Evolutionary conservation across 176 grass and related monocot genomes (phyloP), one percentile per base, ranked within the genome.

Genomic region (Oryza brachyantha): DNA sequence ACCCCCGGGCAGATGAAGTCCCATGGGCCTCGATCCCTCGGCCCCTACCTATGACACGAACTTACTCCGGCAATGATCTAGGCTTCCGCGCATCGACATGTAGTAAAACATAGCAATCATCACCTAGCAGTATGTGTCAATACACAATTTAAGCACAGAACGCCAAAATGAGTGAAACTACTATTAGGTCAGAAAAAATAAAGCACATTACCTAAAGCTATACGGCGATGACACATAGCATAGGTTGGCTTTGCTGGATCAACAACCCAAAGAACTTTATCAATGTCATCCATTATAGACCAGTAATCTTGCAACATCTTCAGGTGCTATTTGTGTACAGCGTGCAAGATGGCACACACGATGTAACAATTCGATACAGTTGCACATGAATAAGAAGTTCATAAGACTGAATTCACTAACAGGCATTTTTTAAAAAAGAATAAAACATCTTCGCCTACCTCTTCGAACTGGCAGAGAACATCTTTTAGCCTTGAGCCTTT

Each of bases 221-320:
- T 83, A 50, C 71, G 54, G 13, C 84, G 84, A 50, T 85, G 84
- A 41, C 78, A 85, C 79, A 90, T 78, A 72, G 83, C 66, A 81
- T 80, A 75, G 36, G 88, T 67, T 17, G 52, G 66, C 39, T 83
- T 76, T 85, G 77, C 75, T 39, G 91, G 84, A 88, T 90, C 78
- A 50, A 89, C 79, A 75, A 91, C 84, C 61, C 68, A 91, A 80
- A 97, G 88, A 54, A 50, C 70, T 62, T 84, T 93, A 76, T 93
- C 91, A 69, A 97, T 97, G 58, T 82, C 84, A 74, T 97, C 88
- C 78, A 97, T 88, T 37, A 67, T 76, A 64, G 81, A 91, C 94
- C 86, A 91, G 68, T 85, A 83, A 66, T 81, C 88, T 84, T 90
- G 86, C 58, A 97, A 75, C 11, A 75, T 80, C 73, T 83, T 86